Base-by-base conservation (phyloP, 2,329 filamentous ascomycete genomes). In the Dothiorella sarmentorum region DNA sequence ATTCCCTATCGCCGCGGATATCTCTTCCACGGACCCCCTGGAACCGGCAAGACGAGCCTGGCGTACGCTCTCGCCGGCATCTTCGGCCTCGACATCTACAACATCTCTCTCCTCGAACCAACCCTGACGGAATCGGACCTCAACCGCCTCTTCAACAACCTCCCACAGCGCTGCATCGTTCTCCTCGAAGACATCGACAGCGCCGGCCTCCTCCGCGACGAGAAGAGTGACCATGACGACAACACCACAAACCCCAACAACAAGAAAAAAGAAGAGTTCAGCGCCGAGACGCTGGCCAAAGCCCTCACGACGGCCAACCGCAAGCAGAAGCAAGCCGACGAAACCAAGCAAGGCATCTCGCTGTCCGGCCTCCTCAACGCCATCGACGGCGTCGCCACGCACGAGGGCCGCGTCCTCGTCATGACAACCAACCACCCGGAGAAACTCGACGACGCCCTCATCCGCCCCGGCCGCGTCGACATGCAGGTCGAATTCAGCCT, bases 1-100 rank as follows among this genome's bases (percentile, higher is more conserved):
- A 93, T 96, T 27, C 91, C 91, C 0, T 95, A 95, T 69, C 83
- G 91, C 13, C 82, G 91, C 4, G 91, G 91, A 0, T 94, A 92
- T 67, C 81, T 94, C 1, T 82, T 94, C 7, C 79, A 91, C 63
- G 90, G 90, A 0, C 89, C 89, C 0, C 88, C 89, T 0, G 88
- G 89, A 1, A 91, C 88, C 0, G 89, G 89, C 18, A 91, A 91
- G 73, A 87, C 83, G 2, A 60, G 56, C n/a, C 51, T 63, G 15
- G 60, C 56, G 3, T 63, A 62, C 44, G 76, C 78, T 0, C 65
- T 80, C 1, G 77, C 77, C 10, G 76, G 77, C 1, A 71, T 79
- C 33, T 80, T 80, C 57, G 76, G 76, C 2, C 66, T 80, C 2
- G 70, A 75, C 40, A 74, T 80, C 26, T 77, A 78, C 64, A 75